These are phyloP conservation scores for Penicillium fuscoglaucum DNA, from an alignment of 2,329 filamentous ascomycete genomes.

Conservation along the genomic window DNA sequence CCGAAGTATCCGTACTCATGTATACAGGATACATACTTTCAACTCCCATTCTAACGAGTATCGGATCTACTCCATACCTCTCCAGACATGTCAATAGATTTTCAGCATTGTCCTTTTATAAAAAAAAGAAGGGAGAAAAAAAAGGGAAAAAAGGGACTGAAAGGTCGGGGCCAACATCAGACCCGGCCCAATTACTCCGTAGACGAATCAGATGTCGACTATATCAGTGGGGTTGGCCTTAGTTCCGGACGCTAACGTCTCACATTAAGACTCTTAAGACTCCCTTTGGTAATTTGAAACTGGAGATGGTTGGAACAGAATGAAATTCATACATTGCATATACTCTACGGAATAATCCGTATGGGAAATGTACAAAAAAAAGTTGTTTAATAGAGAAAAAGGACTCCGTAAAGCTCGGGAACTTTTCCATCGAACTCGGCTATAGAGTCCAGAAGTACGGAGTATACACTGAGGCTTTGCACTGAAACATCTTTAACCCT, in stretches of 20 bases:
- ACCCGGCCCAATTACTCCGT: background rate
- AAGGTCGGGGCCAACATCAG: background rate
- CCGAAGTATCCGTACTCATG: background rate
- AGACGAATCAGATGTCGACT: conserved; percentile 16
- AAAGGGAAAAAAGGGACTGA: background rate
- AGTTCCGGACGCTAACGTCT: conserved; percentile 30
- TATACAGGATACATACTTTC: background rate
- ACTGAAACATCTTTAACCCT: background rate
- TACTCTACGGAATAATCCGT: too few relatives aligned
- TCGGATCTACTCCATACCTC: background rate
- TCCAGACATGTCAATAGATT: background rate
- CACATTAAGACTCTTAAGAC: conserved; percentile 22
- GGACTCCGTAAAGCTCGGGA: too few relatives aligned
- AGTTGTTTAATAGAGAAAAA: background rate
- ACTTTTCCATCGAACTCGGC: background rate
- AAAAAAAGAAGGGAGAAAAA: background rate
- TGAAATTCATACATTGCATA: background rate
- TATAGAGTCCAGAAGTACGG: background rate
- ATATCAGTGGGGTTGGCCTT: conserved; percentile 20
- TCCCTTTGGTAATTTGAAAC: conserved; percentile 11
- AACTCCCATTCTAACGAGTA: background rate
- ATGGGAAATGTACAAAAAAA: background rate
- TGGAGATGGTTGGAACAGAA: background rate
- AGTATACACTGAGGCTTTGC: background rate
- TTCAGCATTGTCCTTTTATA: background rate